Evolutionary conservation across 2,329 filamentous ascomycete species (phyloP), one percentile per base, ranked within the genome.

Genomic region (Trichoderma koningiopsis): DNA sequence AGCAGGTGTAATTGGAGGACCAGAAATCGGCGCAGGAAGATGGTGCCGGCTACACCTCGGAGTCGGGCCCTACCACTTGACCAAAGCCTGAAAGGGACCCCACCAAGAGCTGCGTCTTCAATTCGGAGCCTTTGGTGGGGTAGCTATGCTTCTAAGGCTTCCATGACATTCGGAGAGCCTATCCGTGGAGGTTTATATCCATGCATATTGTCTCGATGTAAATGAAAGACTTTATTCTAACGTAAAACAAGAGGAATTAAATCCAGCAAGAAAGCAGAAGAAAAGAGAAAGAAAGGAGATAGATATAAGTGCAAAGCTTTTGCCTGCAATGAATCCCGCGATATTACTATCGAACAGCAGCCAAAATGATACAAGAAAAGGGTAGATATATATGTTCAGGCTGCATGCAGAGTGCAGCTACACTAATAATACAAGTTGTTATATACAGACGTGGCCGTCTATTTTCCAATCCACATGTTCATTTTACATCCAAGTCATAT

Each of bases 41-140:
- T 24, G 52, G 33, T 29, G 63, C 37, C 72, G 70, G 73, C 70
- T 71, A 71, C 71, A 73, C 73, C 69, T 74, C 73, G 74, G 74
- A 72, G 57, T 37, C 65, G 68, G 62, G 66, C 69, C 72, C 47
- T 68, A 69, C 72, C 72, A 70, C 60, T 58, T 49, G 60, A 22
- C n/a, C 27, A 16, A 40, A 60, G 65, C 57, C 33, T n/a, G 19
- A 43, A 43, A 43, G 3, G 16, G 52, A 33, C 64, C 65, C 65
- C 65, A 52, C 63, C 65, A 57, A 27, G 47, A 53, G 40, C 35
- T 63, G 60, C 35, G 43, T 49, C 52, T 53, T n/a, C 27, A 65
- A 35, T 24, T 56, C 24, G 11, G 52, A 33, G 37, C 35, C 43
- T 16, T 57, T 65, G 62, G 70, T 53, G 68, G 63, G 61, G 68